Evolutionary conservation across 805 yeast genomes (phyloP), one percentile per base, ranked within the genome.

Genomic region (Dipodascus geniculatus): DNA sequence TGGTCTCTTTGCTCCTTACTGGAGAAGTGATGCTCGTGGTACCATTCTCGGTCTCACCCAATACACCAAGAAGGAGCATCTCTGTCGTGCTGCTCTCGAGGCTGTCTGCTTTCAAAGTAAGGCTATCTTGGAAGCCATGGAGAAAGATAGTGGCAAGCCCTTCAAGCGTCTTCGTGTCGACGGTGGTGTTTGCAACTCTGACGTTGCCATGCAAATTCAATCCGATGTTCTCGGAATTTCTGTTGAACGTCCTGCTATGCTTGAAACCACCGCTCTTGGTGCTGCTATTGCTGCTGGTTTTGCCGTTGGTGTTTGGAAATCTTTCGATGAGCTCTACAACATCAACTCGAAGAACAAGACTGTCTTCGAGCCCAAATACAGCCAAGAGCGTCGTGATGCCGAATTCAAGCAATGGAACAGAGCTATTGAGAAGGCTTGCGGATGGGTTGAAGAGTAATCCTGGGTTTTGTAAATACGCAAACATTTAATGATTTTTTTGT

Each of bases 271-370:
- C 3, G 96, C 97, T 0, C 76, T 90, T 57, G 98, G 98, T 24
- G 96, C 96, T 4, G 96, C 97, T 2, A 85, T 91, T 60, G 96
- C 96, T 24, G 96, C 98, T 2, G 96, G 96, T 11, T 72, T 89
- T 62, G 80, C 80, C 14, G 77, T 86, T 54, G 71, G 74, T 48
- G 68, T 88, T 49, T 90, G 96, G 96, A 75, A 74, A 54, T 79
- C 81, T 60, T 71, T 89, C 57, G 83, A 78, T 52, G 96, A 89
- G 56, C 85, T 86, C 48, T 73, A 55, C 49, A 48, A 53, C 22
- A 54, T 54, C 51, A 61, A 59, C 47, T 58, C 63, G 17, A 62
- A 57, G 42, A 68, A 66, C 31, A 64, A 59, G 42, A 60, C 61
- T 6, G 65, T 53, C 33, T 64, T 63, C 51, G 33, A 48, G 48